phyloP scores from a whole-genome alignment of 352 stramenopile species.

The Phytophthora sansomeana region DNA sequence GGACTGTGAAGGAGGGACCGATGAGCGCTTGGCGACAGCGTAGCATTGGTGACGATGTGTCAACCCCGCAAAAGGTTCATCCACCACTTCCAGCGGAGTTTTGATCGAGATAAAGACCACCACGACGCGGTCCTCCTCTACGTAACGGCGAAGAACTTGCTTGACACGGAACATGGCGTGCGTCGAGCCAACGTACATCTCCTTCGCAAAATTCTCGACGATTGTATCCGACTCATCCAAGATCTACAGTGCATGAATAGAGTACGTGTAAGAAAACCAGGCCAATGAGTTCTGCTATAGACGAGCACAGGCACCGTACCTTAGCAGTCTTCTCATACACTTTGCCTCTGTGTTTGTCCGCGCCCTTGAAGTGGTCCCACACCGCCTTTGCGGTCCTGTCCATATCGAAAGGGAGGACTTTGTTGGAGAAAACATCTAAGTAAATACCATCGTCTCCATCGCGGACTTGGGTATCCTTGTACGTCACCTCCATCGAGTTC shows the following conservation, averaged over 20 bases:
- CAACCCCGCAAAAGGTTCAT: conserved; percentile 39
- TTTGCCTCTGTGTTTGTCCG: conserved; percentile 42
- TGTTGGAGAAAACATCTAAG: conserved; percentile 52
- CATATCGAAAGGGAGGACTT: conserved; percentile 52
- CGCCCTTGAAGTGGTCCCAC: conserved; percentile 48
- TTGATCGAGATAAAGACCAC: conserved; percentile 47
- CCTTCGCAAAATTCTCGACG: conserved; percentile 50
- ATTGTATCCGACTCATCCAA: conserved; percentile 47
- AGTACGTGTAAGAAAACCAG: not conserved
- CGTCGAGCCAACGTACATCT: conserved; percentile 45
- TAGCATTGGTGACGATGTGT: conserved; percentile 47
- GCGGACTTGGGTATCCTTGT: conserved; percentile 41
- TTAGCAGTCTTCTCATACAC: conserved; percentile 44
- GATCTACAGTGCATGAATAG: conserved; percentile 7
- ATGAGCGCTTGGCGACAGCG: conserved; percentile 39
- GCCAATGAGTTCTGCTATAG: not conserved
- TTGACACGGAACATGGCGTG: conserved; percentile 47
- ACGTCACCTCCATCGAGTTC: conserved; percentile 34
- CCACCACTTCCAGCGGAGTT: conserved; percentile 38
- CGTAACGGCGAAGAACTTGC: conserved; percentile 46
- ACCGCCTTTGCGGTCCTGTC: conserved; percentile 37
- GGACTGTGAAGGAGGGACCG: conserved; percentile 26
- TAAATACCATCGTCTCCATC: conserved; percentile 41
- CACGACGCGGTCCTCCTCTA: conserved; percentile 40
- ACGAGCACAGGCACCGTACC: conserved; percentile 19